Percentiles rank a stretch among this genome's conserved stretches.
These are phyloP conservation scores for Chenopodium formosanum DNA, from an alignment of 148 eudicot species.

Conservation along the genomic window DNA sequence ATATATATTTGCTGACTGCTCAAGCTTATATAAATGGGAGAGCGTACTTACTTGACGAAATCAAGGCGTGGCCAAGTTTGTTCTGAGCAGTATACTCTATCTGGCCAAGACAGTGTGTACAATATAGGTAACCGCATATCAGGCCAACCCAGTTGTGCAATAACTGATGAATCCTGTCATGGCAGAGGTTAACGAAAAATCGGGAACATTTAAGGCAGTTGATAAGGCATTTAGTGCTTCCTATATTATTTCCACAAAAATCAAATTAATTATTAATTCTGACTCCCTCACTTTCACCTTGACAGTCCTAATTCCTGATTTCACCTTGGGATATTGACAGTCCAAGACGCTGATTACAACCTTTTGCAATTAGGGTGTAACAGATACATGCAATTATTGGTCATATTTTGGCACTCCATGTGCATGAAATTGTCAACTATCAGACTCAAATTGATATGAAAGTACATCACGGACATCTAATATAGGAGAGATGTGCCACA, in stretches of 20 bases:
- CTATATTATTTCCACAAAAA: background rate
- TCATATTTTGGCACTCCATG: background rate
- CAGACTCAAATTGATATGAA: background rate
- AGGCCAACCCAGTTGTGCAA: constrained; percentile 99
- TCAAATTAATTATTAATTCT: background rate
- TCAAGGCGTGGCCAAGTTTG: constrained; percentile 99
- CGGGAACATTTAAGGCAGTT: background rate
- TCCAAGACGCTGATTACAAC: background rate
- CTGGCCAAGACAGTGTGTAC: constrained; percentile 98
- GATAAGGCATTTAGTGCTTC: background rate
- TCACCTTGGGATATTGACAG: background rate
- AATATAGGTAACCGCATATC: constrained; percentile 97
- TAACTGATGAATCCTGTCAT: constrained; percentile 84
- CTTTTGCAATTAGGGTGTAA: background rate
- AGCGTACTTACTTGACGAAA: constrained; percentile 82
- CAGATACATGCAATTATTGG: background rate
- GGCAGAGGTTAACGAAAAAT: constrained; percentile 3
- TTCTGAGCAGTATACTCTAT: constrained; percentile 89
- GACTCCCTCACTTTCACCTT: background rate
- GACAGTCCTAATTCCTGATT: background rate
- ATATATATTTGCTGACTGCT: background rate
- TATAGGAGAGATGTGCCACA: background rate
- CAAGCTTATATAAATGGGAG: background rate
- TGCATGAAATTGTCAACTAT: background rate
- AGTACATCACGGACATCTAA: background rate